Percentiles rank a stretch among this genome's conserved stretches.
phyloP scores from a whole-genome alignment of 495 filamentous ascomycete species.

The Penicillium cataractarum region DNA sequence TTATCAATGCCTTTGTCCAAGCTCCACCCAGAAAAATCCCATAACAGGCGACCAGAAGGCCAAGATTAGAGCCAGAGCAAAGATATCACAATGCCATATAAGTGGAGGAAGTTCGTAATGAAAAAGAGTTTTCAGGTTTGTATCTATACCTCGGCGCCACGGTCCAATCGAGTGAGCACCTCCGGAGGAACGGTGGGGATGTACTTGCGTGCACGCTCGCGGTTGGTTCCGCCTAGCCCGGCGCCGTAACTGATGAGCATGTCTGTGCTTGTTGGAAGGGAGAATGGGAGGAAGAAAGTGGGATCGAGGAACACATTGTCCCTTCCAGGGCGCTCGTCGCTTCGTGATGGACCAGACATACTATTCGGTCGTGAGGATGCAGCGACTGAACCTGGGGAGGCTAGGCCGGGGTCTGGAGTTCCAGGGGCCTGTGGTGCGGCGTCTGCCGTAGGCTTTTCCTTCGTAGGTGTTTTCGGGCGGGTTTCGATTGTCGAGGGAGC shows the following conservation, averaged over 20 bases:
- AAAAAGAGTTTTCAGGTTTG: not conserved
- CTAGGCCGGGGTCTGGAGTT: slow-evolving; percentile 25
- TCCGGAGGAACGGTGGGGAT: slow-evolving; percentile 95
- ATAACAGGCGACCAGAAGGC: not conserved
- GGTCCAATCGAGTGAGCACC: slow-evolving; percentile 87
- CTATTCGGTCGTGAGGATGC: slow-evolving; percentile 31
- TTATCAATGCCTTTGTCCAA: not conserved
- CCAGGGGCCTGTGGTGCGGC: slow-evolving; percentile 23
- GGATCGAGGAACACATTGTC: slow-evolving; percentile 75
- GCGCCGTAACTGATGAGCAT: slow-evolving; percentile 96
- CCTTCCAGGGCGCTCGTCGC: slow-evolving; percentile 49
- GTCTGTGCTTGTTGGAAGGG: slow-evolving; percentile 91
- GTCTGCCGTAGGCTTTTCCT: slow-evolving; percentile 40
- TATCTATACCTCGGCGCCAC: slow-evolving; percentile 34
- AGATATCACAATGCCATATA: not conserved
- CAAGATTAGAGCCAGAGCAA: not conserved
- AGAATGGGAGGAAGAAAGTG: slow-evolving; percentile 91
- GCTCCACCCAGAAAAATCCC: not conserved
- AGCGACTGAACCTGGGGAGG: slow-evolving; percentile 34
- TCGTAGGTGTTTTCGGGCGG: slow-evolving; percentile 50
- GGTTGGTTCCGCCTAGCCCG: slow-evolving; percentile 89
- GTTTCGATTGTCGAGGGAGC: slow-evolving; percentile 27
- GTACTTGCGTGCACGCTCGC: slow-evolving; percentile 90
- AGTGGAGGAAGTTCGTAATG: not conserved
- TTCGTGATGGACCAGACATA: slow-evolving; percentile 14